A percentile compares a stretch with the other conserved stretches of the same genome.
Evolutionary conservation across 108 stramenopile species (phyloP).

Genomic region (Parmales sp.): DNA sequence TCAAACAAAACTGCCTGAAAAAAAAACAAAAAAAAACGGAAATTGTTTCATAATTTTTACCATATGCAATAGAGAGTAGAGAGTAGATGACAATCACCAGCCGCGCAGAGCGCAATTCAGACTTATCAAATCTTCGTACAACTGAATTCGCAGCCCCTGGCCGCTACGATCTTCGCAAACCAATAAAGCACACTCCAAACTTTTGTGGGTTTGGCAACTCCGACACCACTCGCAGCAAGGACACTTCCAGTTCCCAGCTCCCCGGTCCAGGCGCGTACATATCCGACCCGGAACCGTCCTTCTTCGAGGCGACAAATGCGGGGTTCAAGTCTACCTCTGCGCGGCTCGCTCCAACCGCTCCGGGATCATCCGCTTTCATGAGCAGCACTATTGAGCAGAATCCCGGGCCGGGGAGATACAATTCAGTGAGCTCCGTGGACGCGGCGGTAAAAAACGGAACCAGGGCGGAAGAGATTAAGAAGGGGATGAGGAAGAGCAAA

Average conservation of each 20-base stretch:
- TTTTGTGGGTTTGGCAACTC: conserved; percentile 1
- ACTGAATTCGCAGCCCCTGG: background rate
- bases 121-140: background rate
- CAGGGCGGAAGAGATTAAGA: background rate
- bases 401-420: background rate
- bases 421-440: background rate
- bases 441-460: background rate
- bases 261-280: conserved; percentile 4
- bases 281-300: background rate
- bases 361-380: conserved; percentile 1
- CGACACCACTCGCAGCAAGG: background rate
- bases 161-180: background rate
- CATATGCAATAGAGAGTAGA: too few relatives aligned
- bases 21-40: background rate
- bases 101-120: background rate
- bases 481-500: background rate
- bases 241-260: background rate
- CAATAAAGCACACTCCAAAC: background rate
- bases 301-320: too few relatives aligned
- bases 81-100: background rate
- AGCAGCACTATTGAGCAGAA: background rate
- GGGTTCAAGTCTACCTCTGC: background rate
- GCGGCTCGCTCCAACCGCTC: background rate
- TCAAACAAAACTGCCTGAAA: background rate
- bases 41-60: too few relatives aligned